A percentile compares a stretch with the other conserved stretches of the same genome.
Evolutionary conservation across 73 alveolate species (phyloP).

Genomic region (Symbiodinium natans): DNA sequence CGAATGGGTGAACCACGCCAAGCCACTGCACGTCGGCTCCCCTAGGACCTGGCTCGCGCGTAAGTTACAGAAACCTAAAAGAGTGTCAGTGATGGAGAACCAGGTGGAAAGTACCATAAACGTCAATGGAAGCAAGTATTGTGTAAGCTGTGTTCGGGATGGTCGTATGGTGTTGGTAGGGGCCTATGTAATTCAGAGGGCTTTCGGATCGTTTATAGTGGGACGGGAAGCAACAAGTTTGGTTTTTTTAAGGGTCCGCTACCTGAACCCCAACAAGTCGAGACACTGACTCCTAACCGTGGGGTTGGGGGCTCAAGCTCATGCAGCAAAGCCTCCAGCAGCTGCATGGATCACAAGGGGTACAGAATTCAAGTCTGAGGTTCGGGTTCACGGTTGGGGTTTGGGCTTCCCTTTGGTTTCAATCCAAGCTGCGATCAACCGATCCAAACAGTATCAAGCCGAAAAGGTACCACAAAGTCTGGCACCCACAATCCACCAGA

Average conservation of each 20-base stretch:
- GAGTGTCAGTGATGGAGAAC: background rate
- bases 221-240: background rate
- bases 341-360: background rate
- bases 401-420: background rate
- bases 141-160: background rate
- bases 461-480: background rate
- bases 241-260: background rate
- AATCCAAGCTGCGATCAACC: background rate
- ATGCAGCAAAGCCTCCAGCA: background rate
- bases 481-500: background rate
- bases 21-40: background rate
- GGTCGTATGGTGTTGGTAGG: background rate
- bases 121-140: background rate
- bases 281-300: background rate
- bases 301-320: background rate
- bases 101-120: background rate
- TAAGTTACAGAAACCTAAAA: background rate
- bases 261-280: background rate
- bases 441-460: background rate
- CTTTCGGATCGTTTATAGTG: background rate
- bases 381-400: background rate
- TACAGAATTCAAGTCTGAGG: background rate
- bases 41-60: slow-evolving; percentile 10
- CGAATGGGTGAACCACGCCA: too few relatives aligned
- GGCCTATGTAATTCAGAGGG: background rate